Evolutionary conservation across 2,329 filamentous ascomycete genomes (phyloP), one percentile per base, ranked within the genome.

Genomic region (Fusarium dlaminii): DNA sequence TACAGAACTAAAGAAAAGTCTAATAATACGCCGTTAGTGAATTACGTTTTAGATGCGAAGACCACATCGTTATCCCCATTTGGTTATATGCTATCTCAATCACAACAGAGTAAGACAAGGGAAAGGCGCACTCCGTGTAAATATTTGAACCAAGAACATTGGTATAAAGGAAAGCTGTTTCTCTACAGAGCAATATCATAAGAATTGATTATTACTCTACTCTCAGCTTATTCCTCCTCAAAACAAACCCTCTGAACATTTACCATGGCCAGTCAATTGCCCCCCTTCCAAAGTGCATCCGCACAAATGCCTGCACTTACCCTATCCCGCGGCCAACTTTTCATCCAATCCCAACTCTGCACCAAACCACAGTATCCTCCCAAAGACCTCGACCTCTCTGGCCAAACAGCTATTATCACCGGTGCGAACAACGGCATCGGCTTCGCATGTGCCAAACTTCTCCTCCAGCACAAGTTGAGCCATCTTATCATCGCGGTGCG

Each of bases 401-500:
- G 62, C 1, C 51, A 46, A 37, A 67, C 64, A 1, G 54, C 45
- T 1, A 42, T 68, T 9, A 20, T 68, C 7, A 68, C 63, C 0
- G 65, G 65, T 0, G 24, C 63, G 14, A 68, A 68, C 0, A 68
- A 52, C 1, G 65, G 65, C 2, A 54, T 68, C 8, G 65, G 65
- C 2, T 61, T 68, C 13, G 45, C 63, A 7, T 68, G 46, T 4
- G 54, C 63, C 29, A 51, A 37, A 1, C 63, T 68, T 12, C 40
- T 68, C 2, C 40, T 68, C 0, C 34, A 52, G 2, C 30, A 40
- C 5, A 36, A 30, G 0, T 18, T 68, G 12, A 48, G 34, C n/a
- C 63, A 68, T 22, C 55, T 68, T 1, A 54, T 68, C 6, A 40
- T 68, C 2, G 55, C 65, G 0, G 63, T 68, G 8, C 55, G 65